Conservation (phyloP, 768 basidiomycete genomes). For the Lactarius indigo region DNA sequence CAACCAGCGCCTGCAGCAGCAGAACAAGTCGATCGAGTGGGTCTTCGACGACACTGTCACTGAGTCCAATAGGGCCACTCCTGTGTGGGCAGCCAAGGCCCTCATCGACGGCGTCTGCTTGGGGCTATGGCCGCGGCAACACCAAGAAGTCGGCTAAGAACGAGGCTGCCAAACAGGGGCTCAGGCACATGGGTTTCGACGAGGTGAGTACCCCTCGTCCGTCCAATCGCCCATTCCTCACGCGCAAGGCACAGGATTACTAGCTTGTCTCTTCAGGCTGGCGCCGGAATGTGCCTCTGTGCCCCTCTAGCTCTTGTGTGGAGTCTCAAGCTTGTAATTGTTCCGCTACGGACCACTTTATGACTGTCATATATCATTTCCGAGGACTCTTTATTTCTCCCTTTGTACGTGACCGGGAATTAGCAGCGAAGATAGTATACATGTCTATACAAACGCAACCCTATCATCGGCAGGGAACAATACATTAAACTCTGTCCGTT, state of each 20-base stretch:
- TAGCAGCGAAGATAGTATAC: slow-evolving; percentile 3
- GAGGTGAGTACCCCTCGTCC: slow-evolving; percentile 34
- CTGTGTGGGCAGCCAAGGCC: slow-evolving; percentile 69
- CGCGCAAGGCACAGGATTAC: slow-evolving; percentile 14
- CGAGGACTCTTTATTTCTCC: neutral
- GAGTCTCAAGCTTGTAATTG: slow-evolving; percentile 17
- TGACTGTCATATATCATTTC: neutral
- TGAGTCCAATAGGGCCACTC: slow-evolving; percentile 59
- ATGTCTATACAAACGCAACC: slow-evolving; percentile 6
- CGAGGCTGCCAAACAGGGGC: slow-evolving; percentile 75
- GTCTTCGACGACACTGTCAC: slow-evolving; percentile 49
- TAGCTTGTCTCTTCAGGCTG: slow-evolving; percentile 32
- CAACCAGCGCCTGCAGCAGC: slow-evolving; percentile 71
- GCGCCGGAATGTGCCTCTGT: slow-evolving; percentile 29
- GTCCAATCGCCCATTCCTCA: neutral
- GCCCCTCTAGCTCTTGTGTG: slow-evolving; percentile 25
- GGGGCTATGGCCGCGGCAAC: slow-evolving; percentile 61
- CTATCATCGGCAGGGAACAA: too few relatives aligned
- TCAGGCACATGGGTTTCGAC: slow-evolving; percentile 53
- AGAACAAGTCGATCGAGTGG: slow-evolving; percentile 63
- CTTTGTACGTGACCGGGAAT: neutral
- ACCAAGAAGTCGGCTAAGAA: slow-evolving; percentile 80
- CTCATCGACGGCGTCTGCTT: slow-evolving; percentile 56
- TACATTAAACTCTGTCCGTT: slow-evolving; percentile 47
- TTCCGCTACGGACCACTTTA: neutral